Percentiles rank a stretch among this genome's conserved stretches.
Conservation (phyloP, 2,329 filamentous ascomycete genomes). For the Pestalotiopsis sp. region DNA sequence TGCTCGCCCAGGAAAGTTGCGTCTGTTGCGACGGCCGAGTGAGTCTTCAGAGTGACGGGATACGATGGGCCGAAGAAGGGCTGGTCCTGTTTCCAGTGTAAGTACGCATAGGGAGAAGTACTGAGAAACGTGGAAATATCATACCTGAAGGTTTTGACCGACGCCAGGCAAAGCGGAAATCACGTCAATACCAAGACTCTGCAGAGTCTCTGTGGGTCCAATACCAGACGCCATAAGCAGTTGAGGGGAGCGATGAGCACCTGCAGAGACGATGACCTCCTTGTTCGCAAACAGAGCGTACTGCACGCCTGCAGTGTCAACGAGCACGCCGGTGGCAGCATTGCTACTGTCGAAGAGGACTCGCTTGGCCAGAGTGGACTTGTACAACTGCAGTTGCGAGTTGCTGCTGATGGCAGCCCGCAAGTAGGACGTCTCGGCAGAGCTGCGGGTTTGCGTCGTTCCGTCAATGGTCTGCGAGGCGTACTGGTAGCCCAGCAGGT, state of each 20-base stretch:
- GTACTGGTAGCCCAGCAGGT: slow-evolving; percentile 1
- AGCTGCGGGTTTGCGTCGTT: neutral
- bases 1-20: neutral
- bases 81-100: neutral
- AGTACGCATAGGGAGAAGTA: neutral
- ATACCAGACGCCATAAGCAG: slow-evolving; percentile 23
- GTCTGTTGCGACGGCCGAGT: neutral
- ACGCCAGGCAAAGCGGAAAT: slow-evolving; percentile 59
- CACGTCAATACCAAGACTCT: slow-evolving; percentile 46
- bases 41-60: neutral
- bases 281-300: slow-evolving; percentile 26
- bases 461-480: neutral
- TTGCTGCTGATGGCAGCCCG: neutral
- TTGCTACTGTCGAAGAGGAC: slow-evolving; percentile 4
- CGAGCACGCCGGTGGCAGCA: slow-evolving; percentile 23
- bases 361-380: neutral
- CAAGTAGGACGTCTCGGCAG: neutral
- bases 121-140: slow-evolving; percentile 30
- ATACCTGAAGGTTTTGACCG: slow-evolving; percentile 63
- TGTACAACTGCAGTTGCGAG: neutral
- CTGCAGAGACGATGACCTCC: slow-evolving; percentile 34
- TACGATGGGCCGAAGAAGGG: neutral
- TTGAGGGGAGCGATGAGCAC: slow-evolving; percentile 13
- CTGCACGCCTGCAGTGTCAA: slow-evolving; percentile 16
- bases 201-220: slow-evolving; percentile 32